phyloP scores from a whole-genome alignment of 345 rosid species.

The Dimocarpus longan region DNA sequence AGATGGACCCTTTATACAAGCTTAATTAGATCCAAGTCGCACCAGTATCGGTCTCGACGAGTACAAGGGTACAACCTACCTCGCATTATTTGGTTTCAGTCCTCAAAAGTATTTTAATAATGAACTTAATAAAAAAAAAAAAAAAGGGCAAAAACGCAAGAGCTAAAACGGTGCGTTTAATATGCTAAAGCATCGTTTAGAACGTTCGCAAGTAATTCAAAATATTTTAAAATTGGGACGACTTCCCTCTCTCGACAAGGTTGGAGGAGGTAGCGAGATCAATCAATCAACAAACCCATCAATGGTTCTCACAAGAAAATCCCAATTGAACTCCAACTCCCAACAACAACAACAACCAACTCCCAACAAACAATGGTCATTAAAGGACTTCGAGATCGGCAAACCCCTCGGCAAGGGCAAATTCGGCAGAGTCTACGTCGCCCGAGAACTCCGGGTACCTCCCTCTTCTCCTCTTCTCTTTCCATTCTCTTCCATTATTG shows the following conservation, averaged over 20 bases:
- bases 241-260: neutral
- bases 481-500: no score
- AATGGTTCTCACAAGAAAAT: neutral
- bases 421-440: constrained; percentile 90
- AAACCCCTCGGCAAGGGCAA: constrained; percentile 87
- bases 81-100: no score
- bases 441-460: constrained; percentile 49
- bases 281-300: neutral
- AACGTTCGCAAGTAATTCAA: neutral
- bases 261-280: neutral
- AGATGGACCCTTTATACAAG: no score
- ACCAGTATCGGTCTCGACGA: no score
- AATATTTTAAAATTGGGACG: neutral
- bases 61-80: no score
- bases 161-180: no score
- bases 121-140: no score
- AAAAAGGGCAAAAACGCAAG: no score
- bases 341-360: constrained; percentile 30
- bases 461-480: no score
- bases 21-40: no score
- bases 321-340: neutral
- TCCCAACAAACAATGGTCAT: constrained; percentile 52
- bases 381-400: constrained; percentile 84
- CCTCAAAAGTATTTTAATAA: no score
- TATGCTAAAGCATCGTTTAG: no score